Evolutionary conservation across 2,329 filamentous ascomycete species (phyloP).

Genomic region (Clarireedia hainanense): DNA sequence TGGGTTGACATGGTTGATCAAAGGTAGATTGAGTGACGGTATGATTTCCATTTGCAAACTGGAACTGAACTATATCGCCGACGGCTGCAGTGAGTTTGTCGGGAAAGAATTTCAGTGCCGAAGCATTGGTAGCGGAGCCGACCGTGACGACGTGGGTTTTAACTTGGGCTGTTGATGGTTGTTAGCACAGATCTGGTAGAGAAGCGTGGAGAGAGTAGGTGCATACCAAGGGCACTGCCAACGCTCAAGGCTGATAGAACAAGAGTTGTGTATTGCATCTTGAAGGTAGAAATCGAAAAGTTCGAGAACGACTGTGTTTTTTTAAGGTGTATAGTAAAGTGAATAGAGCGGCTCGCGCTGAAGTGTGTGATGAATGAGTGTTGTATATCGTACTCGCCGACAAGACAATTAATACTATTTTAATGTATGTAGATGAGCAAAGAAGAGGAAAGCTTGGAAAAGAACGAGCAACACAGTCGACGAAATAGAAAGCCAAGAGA

Average conservation of each 20-base stretch:
- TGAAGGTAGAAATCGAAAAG: constrained; percentile 16
- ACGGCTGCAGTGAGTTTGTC: constrained; percentile 54
- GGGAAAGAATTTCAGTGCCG: constrained; percentile 51
- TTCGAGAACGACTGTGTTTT: constrained; percentile 19
- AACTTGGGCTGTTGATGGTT: constrained; percentile 5
- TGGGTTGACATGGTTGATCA: constrained; percentile 59
- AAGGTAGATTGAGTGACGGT: constrained; percentile 74
- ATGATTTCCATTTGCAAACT: constrained; percentile 64
- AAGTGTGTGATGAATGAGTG: neutral
- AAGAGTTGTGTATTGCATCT: constrained; percentile 28
- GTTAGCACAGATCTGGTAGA: neutral
- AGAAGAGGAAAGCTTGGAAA: constrained; percentile 10
- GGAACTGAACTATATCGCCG: constrained; percentile 60
- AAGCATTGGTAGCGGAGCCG: constrained; percentile 35
- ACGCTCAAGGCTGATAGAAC: constrained; percentile 25
- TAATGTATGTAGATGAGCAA: constrained; percentile 2
- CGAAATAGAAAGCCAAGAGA: constrained; percentile 2
- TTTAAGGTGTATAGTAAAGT: constrained; percentile 1
- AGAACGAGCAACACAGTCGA: neutral
- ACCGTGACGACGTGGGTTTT: constrained; percentile 55
- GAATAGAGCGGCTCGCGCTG: constrained; percentile 25
- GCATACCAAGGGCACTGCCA: constrained; percentile 25
- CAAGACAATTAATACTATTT: constrained; percentile 16
- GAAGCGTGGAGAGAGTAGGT: neutral
- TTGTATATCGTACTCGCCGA: constrained; percentile 28